A percentile compares a stretch with the other conserved stretches of the same genome.
Conservation (phyloP, 176 grass and related monocot genomes). For the Cocos nucifera region DNA sequence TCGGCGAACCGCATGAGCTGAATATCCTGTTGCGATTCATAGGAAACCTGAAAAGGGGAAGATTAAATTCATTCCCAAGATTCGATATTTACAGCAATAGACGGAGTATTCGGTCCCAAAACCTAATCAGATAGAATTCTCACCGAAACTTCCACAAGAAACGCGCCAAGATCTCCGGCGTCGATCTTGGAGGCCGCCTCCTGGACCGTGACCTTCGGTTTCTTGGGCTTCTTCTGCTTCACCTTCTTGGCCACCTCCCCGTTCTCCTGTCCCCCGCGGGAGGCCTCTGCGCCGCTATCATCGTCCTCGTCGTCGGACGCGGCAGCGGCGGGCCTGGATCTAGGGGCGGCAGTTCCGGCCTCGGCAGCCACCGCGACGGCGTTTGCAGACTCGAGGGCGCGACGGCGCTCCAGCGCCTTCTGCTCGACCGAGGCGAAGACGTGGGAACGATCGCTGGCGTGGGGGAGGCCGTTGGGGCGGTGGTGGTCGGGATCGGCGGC, state of each 20-base stretch:
- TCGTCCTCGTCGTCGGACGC: conserved; percentile 57
- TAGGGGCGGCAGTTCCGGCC: background rate
- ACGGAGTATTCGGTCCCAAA: conserved; percentile 7
- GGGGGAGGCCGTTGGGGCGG: conserved; percentile 4
- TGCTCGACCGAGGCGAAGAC: conserved; percentile 78
- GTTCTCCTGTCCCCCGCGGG: conserved; percentile 24
- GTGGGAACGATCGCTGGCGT: background rate
- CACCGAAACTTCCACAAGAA: conserved; percentile 84
- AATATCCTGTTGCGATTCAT: conserved; percentile 78
- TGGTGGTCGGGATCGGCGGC: conserved; percentile 12
- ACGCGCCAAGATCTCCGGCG: conserved; percentile 46
- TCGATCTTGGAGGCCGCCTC: conserved; percentile 71
- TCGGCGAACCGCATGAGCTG: conserved; percentile 98
- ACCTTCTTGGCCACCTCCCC: conserved; percentile 46
- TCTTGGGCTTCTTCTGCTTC: conserved; percentile 79
- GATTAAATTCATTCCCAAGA: too few relatives aligned
- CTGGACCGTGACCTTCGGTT: conserved; percentile 68
- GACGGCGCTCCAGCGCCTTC: conserved; percentile 77
- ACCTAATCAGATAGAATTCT: conserved; percentile 26
- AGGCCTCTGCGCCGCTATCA: conserved; percentile 12
- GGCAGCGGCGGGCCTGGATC: background rate
- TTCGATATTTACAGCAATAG: background rate
- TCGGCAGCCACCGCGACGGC: conserved; percentile 21
- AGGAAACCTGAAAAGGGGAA: conserved; percentile 38
- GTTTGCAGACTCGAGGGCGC: conserved; percentile 50